Conservation (phyloP, 768 basidiomycete genomes). For the Xerocomellus intermedius region DNA sequence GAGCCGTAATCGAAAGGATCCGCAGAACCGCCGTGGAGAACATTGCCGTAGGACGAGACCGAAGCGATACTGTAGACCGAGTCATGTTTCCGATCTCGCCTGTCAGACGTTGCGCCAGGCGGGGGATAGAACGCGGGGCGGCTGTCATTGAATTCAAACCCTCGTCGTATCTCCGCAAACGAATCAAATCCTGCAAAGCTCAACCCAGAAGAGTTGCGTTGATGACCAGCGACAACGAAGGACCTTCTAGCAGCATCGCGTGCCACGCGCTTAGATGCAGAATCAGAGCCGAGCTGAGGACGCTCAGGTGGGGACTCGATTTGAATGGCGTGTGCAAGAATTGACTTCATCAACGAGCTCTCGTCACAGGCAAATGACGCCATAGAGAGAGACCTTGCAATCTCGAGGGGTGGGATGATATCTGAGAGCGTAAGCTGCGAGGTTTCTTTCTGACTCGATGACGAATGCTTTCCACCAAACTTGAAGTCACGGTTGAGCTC, state of each 20-base stretch:
- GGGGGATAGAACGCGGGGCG: constrained; percentile 69
- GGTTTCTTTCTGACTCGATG: constrained; percentile 6
- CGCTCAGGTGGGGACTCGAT: constrained; percentile 34
- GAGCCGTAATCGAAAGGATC: constrained; percentile 76
- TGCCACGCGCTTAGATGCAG: constrained; percentile 38
- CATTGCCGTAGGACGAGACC: constrained; percentile 73
- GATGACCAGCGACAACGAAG: constrained; percentile 23
- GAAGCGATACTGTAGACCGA: constrained; percentile 75
- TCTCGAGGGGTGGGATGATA: constrained; percentile 66
- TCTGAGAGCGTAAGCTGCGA: constrained; percentile 59
- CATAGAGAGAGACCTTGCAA: constrained; percentile 45
- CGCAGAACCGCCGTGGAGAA: constrained; percentile 55
- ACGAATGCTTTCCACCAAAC: constrained; percentile 56
- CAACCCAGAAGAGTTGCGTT: constrained; percentile 44
- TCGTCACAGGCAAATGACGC: constrained; percentile 47
- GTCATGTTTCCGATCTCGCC: constrained; percentile 47
- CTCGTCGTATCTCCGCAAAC: constrained; percentile 75
- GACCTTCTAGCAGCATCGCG: constrained; percentile 24
- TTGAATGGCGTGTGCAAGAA: constrained; percentile 44
- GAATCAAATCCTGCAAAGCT: constrained; percentile 75
- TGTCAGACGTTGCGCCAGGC: constrained; percentile 36
- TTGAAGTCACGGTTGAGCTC: constrained; percentile 70
- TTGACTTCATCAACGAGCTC: constrained; percentile 53
- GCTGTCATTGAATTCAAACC: constrained; percentile 67
- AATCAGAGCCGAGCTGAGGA: constrained; percentile 43